These are phyloP conservation scores for Suillus ampliporus DNA, from an alignment of 768 basidiomycete species.

Conservation along the genomic window DNA sequence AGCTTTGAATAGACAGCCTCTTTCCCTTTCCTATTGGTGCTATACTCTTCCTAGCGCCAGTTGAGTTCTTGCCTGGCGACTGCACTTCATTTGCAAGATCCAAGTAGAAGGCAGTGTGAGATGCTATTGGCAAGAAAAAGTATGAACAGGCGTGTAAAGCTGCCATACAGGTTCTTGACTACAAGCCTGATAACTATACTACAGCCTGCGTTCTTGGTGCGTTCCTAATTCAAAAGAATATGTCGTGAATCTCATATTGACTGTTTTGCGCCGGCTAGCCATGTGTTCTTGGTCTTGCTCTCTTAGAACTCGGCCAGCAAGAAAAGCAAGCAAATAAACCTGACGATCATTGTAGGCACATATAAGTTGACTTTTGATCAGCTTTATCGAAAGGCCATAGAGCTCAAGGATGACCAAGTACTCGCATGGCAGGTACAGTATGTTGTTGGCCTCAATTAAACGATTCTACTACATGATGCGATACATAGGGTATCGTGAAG, in stretches of 20 bases:
- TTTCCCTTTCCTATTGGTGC: no score
- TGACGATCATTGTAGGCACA: constrained; percentile 7
- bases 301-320: constrained; percentile 74
- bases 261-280: constrained; percentile 51
- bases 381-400: constrained; percentile 82
- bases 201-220: no score
- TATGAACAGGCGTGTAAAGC: constrained; percentile 71
- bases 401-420: constrained; percentile 64
- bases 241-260: constrained; percentile 4
- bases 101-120: constrained; percentile 82
- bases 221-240: constrained; percentile 32
- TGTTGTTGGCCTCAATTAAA: constrained; percentile 16
- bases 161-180: constrained; percentile 68
- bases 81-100: constrained; percentile 56
- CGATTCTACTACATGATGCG: constrained; percentile 18
- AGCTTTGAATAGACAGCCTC: no score
- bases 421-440: constrained; percentile 83
- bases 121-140: constrained; percentile 77
- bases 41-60: no score
- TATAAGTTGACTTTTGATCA: constrained; percentile 39
- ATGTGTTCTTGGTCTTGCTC: constrained; percentile 83
- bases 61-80: background rate
- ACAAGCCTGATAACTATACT: constrained; percentile 85
- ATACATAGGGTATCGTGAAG: constrained; percentile 67
- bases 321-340: constrained; percentile 85